Base-by-base conservation (phyloP, 345 rosid species). In the Eutrema yunnanense region DNA sequence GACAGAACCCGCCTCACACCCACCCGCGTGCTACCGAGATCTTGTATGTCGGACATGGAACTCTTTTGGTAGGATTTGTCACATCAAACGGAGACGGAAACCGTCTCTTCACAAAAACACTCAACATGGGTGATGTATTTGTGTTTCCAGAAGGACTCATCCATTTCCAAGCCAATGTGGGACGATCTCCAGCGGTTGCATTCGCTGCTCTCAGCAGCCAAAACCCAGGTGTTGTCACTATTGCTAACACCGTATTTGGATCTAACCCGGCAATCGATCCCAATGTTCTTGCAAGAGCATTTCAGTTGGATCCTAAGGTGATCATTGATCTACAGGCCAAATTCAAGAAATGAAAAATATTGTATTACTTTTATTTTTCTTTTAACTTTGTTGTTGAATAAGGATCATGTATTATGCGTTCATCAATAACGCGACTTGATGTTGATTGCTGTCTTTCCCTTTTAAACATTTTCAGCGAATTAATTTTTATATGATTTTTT, bases 71-170 rank as follows among this genome's bases (percentile, higher is more conserved):
- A 1, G 80, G 80, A 0, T 77, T 77, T 48, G 55, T 77, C 14
- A 6, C 80, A 0, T 72, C 78, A 4, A 29, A 53, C 46, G 37
- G 32, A 13, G 71, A 73, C 32, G 53, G 29, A 3, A 73, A 73
- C 1, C 77, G 77, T 0, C 65, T 73, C 2, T 44, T 73, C n/a
- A 37, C 42, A 0, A 73, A 73, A 64, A 65, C 58, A 1, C 77
- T 64, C n/a, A 36, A 64, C 5, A 1, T 0, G 2, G 77, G 77
- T 63, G 77, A 73, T 64, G 71, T 38, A 1, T 64, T 65, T 65
- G 71, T 65, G 50, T 64, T 73, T 55, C 77, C 77, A 27, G 8
- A 46, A 0, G 77, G 77, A 47, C 77, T 73, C 2, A 8, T 73
- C 1, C 77, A 73, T 56, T 73, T 73, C 50, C 65, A 44, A 29